Base-by-base conservation (phyloP, 495 filamentous ascomycete species). In the Xylaria grammica region DNA sequence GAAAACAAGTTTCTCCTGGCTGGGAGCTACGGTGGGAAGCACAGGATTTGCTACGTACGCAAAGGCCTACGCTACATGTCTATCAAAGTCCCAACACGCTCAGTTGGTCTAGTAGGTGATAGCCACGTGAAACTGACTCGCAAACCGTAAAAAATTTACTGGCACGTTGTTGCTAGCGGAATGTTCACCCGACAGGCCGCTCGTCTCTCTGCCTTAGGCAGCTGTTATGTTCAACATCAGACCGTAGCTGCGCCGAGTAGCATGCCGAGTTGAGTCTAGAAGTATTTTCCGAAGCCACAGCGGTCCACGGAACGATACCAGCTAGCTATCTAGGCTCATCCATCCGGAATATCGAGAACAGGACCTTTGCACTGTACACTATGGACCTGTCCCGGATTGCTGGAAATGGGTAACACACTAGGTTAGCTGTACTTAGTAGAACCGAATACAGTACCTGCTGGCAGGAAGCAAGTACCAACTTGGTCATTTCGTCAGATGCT, bases 71-170 rank as follows among this genome's bases (percentile, higher is more conserved):
- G 40, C 40, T 8, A 8, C 15, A 29, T 19, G 8, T 2, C 24
- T 45, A 32, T 8, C 38, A 4, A 36, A 11, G 11, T 11, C 32
- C 32, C 11, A 36, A 36, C 32, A 36, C 11, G 13, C 15, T 3
- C 13, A 42, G 13, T 6, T 42, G 40, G 27, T 17, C 44, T 22
- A 29, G 42, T 19, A 46, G 22, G 27, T 42, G 38, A 26, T 57
- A 15, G 54, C 38, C 8, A 19, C 24, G 24, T 22, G n/a, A 9
- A 44, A 40, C 34, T 57, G 54, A 59, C 56, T 59, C 56, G 42
- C 42, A 58, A 42, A 30, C 38, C 20, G 20, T 9, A 17, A 19
- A n/a, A 44, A 30, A 2, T n/a, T 6, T 36, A 11, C 5, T 11
- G 32, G 32, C 5, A 36, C 32, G 4, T 19, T 27, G 24, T 19